Conservation (phyloP, 176 grass and related monocot species). For the Tuctoria greenei region DNA sequence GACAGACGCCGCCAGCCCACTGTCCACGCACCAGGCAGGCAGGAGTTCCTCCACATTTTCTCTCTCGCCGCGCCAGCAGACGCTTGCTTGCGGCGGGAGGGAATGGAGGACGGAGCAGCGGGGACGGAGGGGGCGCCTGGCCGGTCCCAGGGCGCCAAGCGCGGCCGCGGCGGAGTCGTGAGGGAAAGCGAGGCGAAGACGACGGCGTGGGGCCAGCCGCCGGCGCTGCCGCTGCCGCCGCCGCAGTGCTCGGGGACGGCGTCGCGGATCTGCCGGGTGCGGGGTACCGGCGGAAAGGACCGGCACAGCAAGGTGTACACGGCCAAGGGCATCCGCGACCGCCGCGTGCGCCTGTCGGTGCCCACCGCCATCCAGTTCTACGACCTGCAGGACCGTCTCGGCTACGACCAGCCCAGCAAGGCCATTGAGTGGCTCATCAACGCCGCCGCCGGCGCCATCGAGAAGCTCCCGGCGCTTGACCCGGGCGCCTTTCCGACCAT, state of each 20-base stretch:
- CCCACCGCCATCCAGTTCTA: constrained; percentile 91
- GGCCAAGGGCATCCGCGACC: constrained; percentile 80
- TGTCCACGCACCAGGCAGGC: not conserved
- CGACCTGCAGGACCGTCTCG: constrained; percentile 86
- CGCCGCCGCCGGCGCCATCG: constrained; percentile 65
- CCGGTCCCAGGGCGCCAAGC: constrained; percentile 37
- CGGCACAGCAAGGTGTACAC: constrained; percentile 94
- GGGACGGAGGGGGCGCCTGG: too few relatives aligned
- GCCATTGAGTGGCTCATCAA: constrained; percentile 92
- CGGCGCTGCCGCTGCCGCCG: constrained; percentile 18
- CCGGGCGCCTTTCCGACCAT: constrained; percentile 32
- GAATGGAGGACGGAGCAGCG: constrained; percentile 13
- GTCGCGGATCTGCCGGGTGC: constrained; percentile 77
- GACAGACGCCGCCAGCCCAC: too few relatives aligned
- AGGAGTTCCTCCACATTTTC: not conserved
- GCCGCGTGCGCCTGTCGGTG: constrained; percentile 76
- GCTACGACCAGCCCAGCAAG: constrained; percentile 86
- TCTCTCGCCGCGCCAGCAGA: not conserved
- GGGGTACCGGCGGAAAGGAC: constrained; percentile 58
- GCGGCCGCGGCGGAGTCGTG: constrained; percentile 40
- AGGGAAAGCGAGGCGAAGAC: not conserved
- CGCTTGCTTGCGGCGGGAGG: not conserved
- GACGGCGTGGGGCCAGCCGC: constrained; percentile 19
- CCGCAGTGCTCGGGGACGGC: constrained; percentile 22
- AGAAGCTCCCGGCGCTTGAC: constrained; percentile 60